phyloP scores from a whole-genome alignment of 805 yeast genomes.

The Candida anglica region DNA sequence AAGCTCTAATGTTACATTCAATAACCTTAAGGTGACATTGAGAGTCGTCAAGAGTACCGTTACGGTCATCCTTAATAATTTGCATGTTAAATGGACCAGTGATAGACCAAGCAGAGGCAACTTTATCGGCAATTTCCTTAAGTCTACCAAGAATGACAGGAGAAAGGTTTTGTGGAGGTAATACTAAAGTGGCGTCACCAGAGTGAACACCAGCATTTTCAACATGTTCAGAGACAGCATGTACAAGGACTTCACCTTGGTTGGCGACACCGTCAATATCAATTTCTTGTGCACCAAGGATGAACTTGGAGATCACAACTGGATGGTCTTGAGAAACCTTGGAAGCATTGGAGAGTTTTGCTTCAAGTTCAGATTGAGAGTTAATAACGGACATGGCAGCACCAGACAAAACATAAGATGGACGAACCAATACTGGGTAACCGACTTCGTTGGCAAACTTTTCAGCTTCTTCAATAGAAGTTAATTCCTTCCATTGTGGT shows the following conservation, averaged over 20 bases:
- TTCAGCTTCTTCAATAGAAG: conserved; percentile 82
- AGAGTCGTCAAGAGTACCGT: conserved; percentile 52
- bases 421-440: conserved; percentile 95
- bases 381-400: conserved; percentile 97
- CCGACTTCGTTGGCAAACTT: conserved; percentile 80
- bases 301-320: conserved; percentile 93
- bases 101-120: conserved; percentile 89
- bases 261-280: conserved; percentile 98
- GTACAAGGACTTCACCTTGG: conserved; percentile 92
- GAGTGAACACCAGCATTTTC: conserved; percentile 99
- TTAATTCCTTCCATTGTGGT: conserved; percentile 96
- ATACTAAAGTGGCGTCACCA: conserved; percentile 96
- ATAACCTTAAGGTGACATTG: conserved; percentile 79
- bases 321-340: conserved; percentile 95
- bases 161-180: conserved; percentile 94
- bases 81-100: conserved; percentile 98
- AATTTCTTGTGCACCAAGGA: conserved; percentile 95
- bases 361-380: conserved; percentile 72
- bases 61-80: conserved; percentile 89
- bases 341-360: conserved; percentile 82
- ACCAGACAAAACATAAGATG: conserved; percentile 95
- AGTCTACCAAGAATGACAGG: conserved; percentile 88
- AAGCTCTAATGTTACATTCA: conserved; percentile 98
- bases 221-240: conserved; percentile 96
- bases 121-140: conserved; percentile 93